Percentiles rank a stretch among this genome's conserved stretches.
These are phyloP conservation scores for Gloeostereum incarnatum DNA, from an alignment of 768 basidiomycete genomes.

Conservation along the genomic window DNA sequence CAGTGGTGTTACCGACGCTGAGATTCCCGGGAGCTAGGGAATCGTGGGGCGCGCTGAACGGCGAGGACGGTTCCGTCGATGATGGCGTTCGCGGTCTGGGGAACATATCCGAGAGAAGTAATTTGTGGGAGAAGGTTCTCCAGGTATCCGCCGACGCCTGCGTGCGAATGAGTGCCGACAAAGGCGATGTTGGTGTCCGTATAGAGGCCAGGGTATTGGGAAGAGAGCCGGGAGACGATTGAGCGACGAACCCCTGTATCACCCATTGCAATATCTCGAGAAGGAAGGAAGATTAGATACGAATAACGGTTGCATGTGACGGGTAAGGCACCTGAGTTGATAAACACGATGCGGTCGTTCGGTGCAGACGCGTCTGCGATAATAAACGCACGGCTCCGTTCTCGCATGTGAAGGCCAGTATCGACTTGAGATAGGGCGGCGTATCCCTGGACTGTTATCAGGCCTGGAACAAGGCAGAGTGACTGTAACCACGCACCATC, in stretches of 20 bases:
- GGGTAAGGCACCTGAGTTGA: slow-evolving; percentile 52
- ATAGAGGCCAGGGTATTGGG: slow-evolving; percentile 55
- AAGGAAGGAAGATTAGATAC: too few species aligned
- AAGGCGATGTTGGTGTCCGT: slow-evolving; percentile 66
- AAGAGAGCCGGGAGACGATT: slow-evolving; percentile 48
- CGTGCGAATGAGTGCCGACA: slow-evolving; percentile 66
- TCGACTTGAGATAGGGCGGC: slow-evolving; percentile 56
- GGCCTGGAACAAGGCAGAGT: background rate
- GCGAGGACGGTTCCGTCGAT: slow-evolving; percentile 61
- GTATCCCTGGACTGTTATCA: slow-evolving; percentile 41
- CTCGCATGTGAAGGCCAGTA: slow-evolving; percentile 71
- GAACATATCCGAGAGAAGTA: slow-evolving; percentile 66
- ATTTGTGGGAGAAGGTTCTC: slow-evolving; percentile 74
- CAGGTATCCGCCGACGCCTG: slow-evolving; percentile 72
- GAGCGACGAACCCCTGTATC: slow-evolving; percentile 68
- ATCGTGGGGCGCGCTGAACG: slow-evolving; percentile 56
- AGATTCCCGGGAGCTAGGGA: slow-evolving; percentile 52
- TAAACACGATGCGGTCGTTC: slow-evolving; percentile 57
- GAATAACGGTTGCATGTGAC: too few species aligned
- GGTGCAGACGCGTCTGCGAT: slow-evolving; percentile 51
- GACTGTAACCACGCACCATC: slow-evolving; percentile 60
- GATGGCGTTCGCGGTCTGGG: slow-evolving; percentile 64
- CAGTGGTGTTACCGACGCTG: slow-evolving; percentile 58
- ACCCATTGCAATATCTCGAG: slow-evolving; percentile 70
- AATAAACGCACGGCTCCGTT: slow-evolving; percentile 71